Evolutionary conservation across 106 monocot genomes (phyloP), one percentile per base, ranked within the genome.

Genomic region (Allium cepa): DNA sequence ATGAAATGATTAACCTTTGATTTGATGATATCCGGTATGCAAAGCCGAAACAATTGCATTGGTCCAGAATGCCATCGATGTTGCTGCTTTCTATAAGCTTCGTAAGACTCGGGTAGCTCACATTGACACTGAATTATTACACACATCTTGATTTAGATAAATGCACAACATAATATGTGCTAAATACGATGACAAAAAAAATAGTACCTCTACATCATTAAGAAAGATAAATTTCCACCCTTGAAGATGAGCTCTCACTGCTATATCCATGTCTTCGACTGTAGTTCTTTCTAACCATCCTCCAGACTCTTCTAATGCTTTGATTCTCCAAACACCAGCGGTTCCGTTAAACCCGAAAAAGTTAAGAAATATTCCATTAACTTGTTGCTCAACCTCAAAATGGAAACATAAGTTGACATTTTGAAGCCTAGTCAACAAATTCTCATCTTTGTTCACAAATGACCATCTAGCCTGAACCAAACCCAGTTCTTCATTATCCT

Each of bases 1-100:
- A 55, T 55, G 15, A 55, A 55, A 55, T 55, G 53, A 12, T 55
- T 36, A 73, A 94, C 90, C 90, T 94, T 90, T 14, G 90, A 85
- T 57, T 59, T 59, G 62, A 94, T 85, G 60, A 94, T 83, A 61
- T 78, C 87, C 0, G 77, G 83, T 7, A 94, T 80, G 67, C 94
- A 94, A 51, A 94, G 81, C 49, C 94, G 71, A 66, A 94, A 94
- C 71, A 94, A 71, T 64, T 94, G 94, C 90, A 94, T 94, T 4
- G 94, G 94, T 17, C 94, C 94, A 11, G 94, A 94, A 78, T 94
- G 94, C 94, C 94, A 94, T 27, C 94, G 73, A 62, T 94, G 90
- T 60, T 94, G 94, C 71, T 94, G 94, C 81, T 94, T 94, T 77
- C 85, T 80, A 64, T 94, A 90, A 52, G 94, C 87, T 58, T 94